Base-by-base conservation (phyloP, 1,139 yeast species). In the Taiozyma sp. region DNA sequence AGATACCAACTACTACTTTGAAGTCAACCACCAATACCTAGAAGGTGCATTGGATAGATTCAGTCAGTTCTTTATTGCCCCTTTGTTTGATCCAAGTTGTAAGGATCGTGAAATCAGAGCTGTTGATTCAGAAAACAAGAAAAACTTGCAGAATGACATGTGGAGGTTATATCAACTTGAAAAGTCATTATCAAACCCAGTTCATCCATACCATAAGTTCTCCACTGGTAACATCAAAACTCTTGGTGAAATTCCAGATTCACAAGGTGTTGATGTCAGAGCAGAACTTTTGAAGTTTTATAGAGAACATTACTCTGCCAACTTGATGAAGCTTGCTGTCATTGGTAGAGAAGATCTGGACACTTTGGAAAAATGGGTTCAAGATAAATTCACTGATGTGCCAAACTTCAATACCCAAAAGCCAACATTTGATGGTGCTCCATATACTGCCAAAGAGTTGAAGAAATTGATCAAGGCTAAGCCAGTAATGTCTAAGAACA, bases 61-160 rank as follows among this genome's bases (percentile, higher is more conserved):
- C 68, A 80, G 97, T 6, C 98, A 93, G 65, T 93, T 93, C 65
- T 93, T 93, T 71, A 85, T 90, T 43, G 67, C 80, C 28, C 99
- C 99, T 0, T 73, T 93, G 60, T 93, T 93, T 66, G 79, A 83
- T 56, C 79, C 83, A 50, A 77, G 82, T 55, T 85, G 97, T 64
- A 88, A 90, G 62, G 97, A 90, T 62, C 79, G 97, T 51, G 99
- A 93, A 67, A 85, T 93, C 59, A 81, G 84, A 55, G 99, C 98
- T 3, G 98, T 93, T 16, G 97, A 93, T 67, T 87, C 96, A 29
- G 99, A 93, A 68, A 89, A 93, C 70, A 91, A 90, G 67, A 93
- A 93, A 71, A 93, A 93, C 65, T 73, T 93, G 50, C 98, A 93
- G 68, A 86, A 79, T 65, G 99, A 93, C 66, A 66, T 72, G 51